Evolutionary conservation across 192 early-diverging fungal genomes (phyloP).

Genomic region (Funneliformis mosseae): DNA sequence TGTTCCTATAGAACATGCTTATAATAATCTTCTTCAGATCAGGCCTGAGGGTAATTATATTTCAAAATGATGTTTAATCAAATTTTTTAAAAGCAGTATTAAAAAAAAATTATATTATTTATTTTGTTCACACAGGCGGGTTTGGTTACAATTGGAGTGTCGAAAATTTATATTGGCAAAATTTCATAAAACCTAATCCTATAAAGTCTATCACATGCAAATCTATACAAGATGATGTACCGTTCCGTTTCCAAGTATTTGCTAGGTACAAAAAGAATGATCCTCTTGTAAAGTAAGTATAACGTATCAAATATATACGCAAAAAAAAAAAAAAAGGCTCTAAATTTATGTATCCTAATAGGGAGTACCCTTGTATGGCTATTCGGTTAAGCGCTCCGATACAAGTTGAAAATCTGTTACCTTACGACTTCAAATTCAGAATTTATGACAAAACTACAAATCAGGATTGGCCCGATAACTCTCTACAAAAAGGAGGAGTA

Average conservation of each 20-base stretch:
- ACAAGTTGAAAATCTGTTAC: constrained; percentile 94
- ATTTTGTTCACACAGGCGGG: constrained; percentile 44
- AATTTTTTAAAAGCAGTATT: neutral
- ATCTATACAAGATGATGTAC: constrained; percentile 42
- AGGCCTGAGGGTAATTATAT: constrained; percentile 68
- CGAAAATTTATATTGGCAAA: constrained; percentile 81
- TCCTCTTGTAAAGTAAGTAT: constrained; percentile 42
- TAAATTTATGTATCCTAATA: constrained; percentile 10
- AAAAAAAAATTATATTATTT: neutral
- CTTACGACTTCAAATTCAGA: constrained; percentile 81
- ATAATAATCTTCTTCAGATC: constrained; percentile 75
- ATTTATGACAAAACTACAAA: constrained; percentile 78
- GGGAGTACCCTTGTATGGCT: constrained; percentile 76
- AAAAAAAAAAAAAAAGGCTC: neutral
- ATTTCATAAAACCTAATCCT: constrained; percentile 56
- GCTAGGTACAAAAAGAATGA: constrained; percentile 53
- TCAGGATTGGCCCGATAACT: constrained; percentile 53
- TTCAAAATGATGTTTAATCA: neutral
- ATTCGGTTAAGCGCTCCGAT: constrained; percentile 76
- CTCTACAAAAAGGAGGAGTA: constrained; percentile 67
- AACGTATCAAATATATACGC: neutral
- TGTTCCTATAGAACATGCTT: constrained; percentile 86
- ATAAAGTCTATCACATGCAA: constrained; percentile 48
- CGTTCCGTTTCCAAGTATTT: constrained; percentile 76
- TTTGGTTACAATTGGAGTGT: constrained; percentile 88